Evolutionary conservation across 2,329 filamentous ascomycete genomes (phyloP), one percentile per base, ranked within the genome.

Genomic region (Colletotrichum camelliae): DNA sequence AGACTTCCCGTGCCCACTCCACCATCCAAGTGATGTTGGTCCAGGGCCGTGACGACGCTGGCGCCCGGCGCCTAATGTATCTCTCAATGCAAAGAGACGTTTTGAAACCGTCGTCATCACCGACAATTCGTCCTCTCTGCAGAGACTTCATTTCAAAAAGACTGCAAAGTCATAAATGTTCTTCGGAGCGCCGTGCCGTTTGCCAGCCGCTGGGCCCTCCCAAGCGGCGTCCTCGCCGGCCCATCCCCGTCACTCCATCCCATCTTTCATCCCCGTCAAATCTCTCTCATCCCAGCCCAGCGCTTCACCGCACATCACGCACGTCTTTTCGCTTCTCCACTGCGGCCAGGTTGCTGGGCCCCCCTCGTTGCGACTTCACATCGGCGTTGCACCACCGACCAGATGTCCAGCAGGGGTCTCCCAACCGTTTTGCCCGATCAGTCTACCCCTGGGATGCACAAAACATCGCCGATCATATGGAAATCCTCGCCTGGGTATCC

Each of bases 261-360:
- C 57, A 35, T 48, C 37, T 61, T 27, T 43, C 66, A 33, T 33
- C 61, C 39, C 29, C 55, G 48, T 48, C 21, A 57, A 76, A 73
- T 76, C 70, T 73, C 69, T 73, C 58, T 48, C 27, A 12, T 27
- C 62, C 68, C 55, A n/a, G 57, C 39, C 27, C 60, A 24, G 69
- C 61, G 73, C 73, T 72, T 72, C 73, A 73, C 70, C 70, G 72
- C 48, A 74, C 72, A 74, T 71, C 61, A 74, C 70, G 31, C 57
- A 48, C 33, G 15, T 55, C 48, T 60, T 74, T 39, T 37, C 16
- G 21, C 15, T 66, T 15, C 55, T 58, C 70, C 69, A 73, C 70
- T 18, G 64, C 55, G 33, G 27, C 73, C 57, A 31, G n/a, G n/a
- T 43, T 37, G 33, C 66, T 39, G 29, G 58, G n/a, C 67, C 13